phyloP scores from a whole-genome alignment of 176 grass and related monocot species.

The Typha latifolia region DNA sequence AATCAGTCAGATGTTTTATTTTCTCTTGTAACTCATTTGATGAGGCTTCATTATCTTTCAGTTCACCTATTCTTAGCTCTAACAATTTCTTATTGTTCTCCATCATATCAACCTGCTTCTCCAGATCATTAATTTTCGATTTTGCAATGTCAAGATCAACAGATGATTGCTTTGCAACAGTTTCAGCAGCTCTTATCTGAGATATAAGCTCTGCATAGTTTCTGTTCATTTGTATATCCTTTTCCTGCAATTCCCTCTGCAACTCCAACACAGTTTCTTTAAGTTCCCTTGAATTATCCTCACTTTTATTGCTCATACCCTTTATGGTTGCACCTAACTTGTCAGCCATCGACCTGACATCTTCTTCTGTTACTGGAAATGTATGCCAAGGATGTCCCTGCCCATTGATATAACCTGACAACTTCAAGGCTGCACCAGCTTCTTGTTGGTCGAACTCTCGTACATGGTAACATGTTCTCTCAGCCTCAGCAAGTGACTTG shows the following conservation, averaged over 20 bases:
- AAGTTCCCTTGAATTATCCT: constrained; percentile 62
- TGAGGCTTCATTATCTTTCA: constrained; percentile 50
- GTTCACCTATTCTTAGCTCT: constrained; percentile 38
- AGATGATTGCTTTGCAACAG: constrained; percentile 34
- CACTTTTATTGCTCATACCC: constrained; percentile 27
- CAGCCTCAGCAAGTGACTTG: constrained; percentile 56
- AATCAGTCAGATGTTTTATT: constrained; percentile 57
- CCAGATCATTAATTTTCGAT: constrained; percentile 51
- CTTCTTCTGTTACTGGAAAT: constrained; percentile 31
- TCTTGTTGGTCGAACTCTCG: background rate
- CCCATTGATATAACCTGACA: too few species aligned
- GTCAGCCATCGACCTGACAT: constrained; percentile 49
- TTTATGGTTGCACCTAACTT: constrained; percentile 45
- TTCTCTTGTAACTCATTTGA: constrained; percentile 48
- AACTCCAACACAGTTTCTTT: constrained; percentile 65
- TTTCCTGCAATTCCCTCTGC: constrained; percentile 74
- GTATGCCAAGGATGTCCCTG: constrained; percentile 10
- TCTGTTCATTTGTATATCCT: constrained; percentile 65
- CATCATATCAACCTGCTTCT: constrained; percentile 55
- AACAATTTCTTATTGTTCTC: constrained; percentile 55
- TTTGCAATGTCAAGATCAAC: constrained; percentile 42
- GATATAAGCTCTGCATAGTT: constrained; percentile 70
- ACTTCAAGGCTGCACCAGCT: too few species aligned
- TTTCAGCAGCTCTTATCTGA: constrained; percentile 69
- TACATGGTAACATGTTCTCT: constrained; percentile 23